Base-by-base conservation (phyloP, 371 early-diverging fungal genomes). In the Mucor irregularis region DNA sequence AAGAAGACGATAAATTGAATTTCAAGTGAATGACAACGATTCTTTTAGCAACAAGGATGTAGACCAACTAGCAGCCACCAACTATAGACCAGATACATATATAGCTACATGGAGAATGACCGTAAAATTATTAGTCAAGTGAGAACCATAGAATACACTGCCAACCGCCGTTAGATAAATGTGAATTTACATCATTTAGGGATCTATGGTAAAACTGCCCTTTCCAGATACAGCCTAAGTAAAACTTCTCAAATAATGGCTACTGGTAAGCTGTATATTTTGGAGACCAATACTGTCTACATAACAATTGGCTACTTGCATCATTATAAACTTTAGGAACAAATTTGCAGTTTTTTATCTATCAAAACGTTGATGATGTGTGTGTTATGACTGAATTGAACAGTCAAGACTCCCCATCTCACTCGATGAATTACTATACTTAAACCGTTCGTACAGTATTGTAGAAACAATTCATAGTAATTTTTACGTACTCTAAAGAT, bases 351-450 rank as follows among this genome's bases (percentile, higher is more conserved):
- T 55, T 46, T 17, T 46, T 39, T 31, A 30, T 26, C 22, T 29
- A 34, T 55, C 21, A 55, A 34, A 37, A 28, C 21, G 46, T 42
- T 40, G 42, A 40, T 42, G 42, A 30, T 21, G 42, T 52, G 13
- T 40, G 25, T 52, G 19, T 40, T 28, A 52, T 52, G 52, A 30
- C 42, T 52, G 52, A 52, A 52, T 52, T 52, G 52, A 11, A 52
- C 30, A 39, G 5, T 52, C 17, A 30, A 39, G 43, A 30, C 16
- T 52, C 30, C 52, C 52, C 10, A 30, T 40, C 3, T 39, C 52
- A 40, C 40, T 52, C 30, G 52, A 52, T 52, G 52, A 52, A 42
- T 30, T 42, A 42, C 52, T 31, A 2, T 52, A 52, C 42, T 40
- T 52, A 21, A 43, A 52, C 42, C 29, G 52, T 29, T 52, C 42